Evolutionary conservation across 2,329 filamentous ascomycete species (phyloP), one percentile per base, ranked within the genome.

Genomic region (Botrytis tulipae): DNA sequence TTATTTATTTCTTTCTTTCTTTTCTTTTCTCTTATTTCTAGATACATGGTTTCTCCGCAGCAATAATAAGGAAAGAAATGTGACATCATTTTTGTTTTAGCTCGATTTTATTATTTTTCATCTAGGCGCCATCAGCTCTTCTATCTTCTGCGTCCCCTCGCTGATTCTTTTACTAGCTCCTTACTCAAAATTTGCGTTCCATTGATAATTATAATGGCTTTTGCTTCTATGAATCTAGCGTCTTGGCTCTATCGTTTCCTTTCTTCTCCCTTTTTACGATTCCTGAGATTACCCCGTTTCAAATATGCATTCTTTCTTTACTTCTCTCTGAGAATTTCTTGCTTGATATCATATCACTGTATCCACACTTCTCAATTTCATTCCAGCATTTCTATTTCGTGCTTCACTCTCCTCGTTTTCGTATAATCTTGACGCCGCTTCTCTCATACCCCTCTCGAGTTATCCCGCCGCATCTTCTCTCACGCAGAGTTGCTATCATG

Each of bases 201-300:
- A 10, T 40, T 40, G 37, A 9, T 35, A 37, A 9, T 37, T 37
- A 37, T 37, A 40, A 40, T 40, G 37, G 12, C 2, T 10, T 9
- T 9, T 37, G 7, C 12, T 54, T 54, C 25, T 51, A 7, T 14
- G 1, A 14, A 4, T 54, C 25, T 54, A 54, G 12, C 51, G 2
- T 51, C n/a, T 54, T 54, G 6, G 14, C 5, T n/a, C 14, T 54
- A 8, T 54, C 2, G 0, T 29, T 16, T 29, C 3, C 25, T 29
- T 3, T 6, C 2, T 0, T 29, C 25, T 54, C 8, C 6, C 14
- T 18, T 29, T 1, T 29, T 8, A 16, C 1, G 3, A 57, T 4
- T 1, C 14, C 5, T 57, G 4, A 29, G 3, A 32, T 54, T 29
- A 57, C 51, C 4, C 51, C n/a, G 51, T 25, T 29, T 29, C 14